Evolutionary conservation across 2,329 filamentous ascomycete species (phyloP), one percentile per base, ranked within the genome.

Genomic region (Trichoderma simmonsii): DNA sequence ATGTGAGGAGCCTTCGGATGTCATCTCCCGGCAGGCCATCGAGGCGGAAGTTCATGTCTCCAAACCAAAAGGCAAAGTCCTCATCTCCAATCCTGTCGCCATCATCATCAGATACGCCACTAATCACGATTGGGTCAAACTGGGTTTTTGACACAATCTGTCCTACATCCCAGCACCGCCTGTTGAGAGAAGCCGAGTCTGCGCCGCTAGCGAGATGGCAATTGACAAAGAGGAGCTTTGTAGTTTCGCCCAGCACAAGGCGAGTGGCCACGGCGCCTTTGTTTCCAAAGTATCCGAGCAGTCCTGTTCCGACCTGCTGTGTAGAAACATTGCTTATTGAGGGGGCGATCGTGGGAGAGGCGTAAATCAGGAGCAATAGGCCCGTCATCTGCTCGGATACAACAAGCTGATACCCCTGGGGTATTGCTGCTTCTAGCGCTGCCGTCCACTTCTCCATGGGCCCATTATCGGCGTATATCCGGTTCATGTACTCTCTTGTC

Each of bases 11-110:
- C 62, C 92, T 89, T 36, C 95, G 89, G 61, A 99, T 96, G 79
- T 99, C 96, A 48, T 96, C 92, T 1, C 94, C 95, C 0, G 95
- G 93, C 63, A 98, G 88, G 59, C 92, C 93, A 65, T 97, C 93
- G 0, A 99, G 86, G 36, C 96, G 90, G 79, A 98, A 99, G 80
- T 99, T 99, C 56, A 99, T 86, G 80, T 99, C 96, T 7, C 96
- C 96, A 78, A 97, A 93, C 94, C 95, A 98, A 78, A 99, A 98
- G 0, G 91, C 90, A 82, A 98, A 94, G 78, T 99, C 96, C 75
- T 97, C 95, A 51, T 97, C 93, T 1, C 93, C 95, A 74, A 99
- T 91, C 43, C 85, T 88, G 66, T 92, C 90, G 0, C 86, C 83
- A 26, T 91, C 89, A n/a, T 91, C 89, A 48, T 90, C 86, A 2